A percentile compares a stretch with the other conserved stretches of the same genome.
These are phyloP conservation scores for Wallacemonas collosoma DNA, from an alignment of 208 protist species.

Conservation along the genomic window DNA sequence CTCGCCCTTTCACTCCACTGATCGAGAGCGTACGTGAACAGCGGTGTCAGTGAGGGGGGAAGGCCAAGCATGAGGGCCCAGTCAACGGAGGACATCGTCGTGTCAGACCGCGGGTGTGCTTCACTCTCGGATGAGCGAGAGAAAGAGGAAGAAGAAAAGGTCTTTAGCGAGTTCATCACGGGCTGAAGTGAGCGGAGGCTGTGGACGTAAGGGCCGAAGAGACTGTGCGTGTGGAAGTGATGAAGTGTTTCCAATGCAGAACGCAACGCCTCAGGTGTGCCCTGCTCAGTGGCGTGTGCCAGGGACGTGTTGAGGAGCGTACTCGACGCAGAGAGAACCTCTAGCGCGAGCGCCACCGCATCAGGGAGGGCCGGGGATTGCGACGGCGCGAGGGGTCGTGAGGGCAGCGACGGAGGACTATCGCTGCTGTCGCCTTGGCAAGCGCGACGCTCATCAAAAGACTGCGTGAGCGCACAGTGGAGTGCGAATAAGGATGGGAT, in stretches of 20 bases:
- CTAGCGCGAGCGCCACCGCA: background rate
- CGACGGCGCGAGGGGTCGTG: too few relatives aligned
- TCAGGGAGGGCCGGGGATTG: too few relatives aligned
- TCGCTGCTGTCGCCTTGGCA: too few relatives aligned
- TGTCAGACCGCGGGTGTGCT: background rate
- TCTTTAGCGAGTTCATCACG: background rate
- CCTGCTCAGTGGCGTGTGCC: background rate
- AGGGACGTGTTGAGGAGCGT: conserved; percentile 2
- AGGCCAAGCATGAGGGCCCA: background rate
- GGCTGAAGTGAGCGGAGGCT: background rate
- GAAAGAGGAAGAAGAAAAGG: background rate
- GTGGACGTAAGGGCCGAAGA: background rate
- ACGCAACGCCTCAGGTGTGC: background rate
- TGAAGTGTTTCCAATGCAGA: background rate
- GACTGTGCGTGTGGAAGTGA: background rate
- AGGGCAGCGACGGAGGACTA: too few relatives aligned
- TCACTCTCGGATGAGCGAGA: too few relatives aligned
- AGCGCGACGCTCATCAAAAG: too few relatives aligned
- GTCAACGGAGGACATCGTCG: background rate
- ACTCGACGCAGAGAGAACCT: background rate
- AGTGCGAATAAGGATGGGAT: too few relatives aligned
- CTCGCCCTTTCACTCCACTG: background rate
- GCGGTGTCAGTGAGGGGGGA: background rate
- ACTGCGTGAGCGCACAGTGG: too few relatives aligned
- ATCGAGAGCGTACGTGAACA: background rate